phyloP scores from a whole-genome alignment of 2,329 filamentous ascomycete species.

The Epichloe bromicola region DNA sequence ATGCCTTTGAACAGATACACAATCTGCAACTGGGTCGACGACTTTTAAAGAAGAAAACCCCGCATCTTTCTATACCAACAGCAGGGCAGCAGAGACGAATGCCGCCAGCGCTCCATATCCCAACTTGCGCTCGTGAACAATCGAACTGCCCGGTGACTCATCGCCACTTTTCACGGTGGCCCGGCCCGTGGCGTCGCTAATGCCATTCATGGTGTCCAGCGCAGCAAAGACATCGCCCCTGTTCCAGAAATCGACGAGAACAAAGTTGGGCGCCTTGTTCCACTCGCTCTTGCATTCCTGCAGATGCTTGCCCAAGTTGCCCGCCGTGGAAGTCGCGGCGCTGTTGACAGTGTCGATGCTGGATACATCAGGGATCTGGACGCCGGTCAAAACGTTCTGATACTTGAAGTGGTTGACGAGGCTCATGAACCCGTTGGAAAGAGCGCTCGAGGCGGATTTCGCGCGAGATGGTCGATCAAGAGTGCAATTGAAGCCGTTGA shows the following conservation, averaged over 20 bases:
- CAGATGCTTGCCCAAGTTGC: conserved; percentile 42
- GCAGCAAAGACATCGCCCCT: conserved; percentile 55
- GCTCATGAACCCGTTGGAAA: conserved; percentile 48
- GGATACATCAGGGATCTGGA: conserved; percentile 48
- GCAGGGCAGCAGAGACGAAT: conserved; percentile 28
- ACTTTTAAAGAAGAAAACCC: neutral
- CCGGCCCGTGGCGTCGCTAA: conserved; percentile 27
- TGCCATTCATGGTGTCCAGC: conserved; percentile 54
- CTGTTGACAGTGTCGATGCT: conserved; percentile 54
- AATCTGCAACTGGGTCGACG: too few relatives aligned
- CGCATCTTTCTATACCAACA: conserved; percentile 18
- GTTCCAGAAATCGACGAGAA: conserved; percentile 72
- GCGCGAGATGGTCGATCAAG: conserved; percentile 50
- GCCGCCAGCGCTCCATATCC: conserved; percentile 28
- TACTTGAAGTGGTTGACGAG: conserved; percentile 76
- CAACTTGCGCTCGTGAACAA: conserved; percentile 9
- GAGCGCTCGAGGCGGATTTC: conserved; percentile 34
- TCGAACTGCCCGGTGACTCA: conserved; percentile 8
- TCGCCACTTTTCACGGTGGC: conserved; percentile 5
- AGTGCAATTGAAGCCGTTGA: conserved; percentile 58
- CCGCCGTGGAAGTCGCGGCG: conserved; percentile 36
- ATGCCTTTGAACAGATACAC: conserved; percentile 3
- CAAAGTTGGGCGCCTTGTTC: conserved; percentile 53
- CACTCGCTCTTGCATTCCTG: conserved; percentile 43
- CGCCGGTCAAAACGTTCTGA: conserved; percentile 35